A percentile compares a stretch with the other conserved stretches of the same genome.
These are phyloP conservation scores for Penicillium alfredii DNA, from an alignment of 495 filamentous ascomycete species.

Conservation along the genomic window DNA sequence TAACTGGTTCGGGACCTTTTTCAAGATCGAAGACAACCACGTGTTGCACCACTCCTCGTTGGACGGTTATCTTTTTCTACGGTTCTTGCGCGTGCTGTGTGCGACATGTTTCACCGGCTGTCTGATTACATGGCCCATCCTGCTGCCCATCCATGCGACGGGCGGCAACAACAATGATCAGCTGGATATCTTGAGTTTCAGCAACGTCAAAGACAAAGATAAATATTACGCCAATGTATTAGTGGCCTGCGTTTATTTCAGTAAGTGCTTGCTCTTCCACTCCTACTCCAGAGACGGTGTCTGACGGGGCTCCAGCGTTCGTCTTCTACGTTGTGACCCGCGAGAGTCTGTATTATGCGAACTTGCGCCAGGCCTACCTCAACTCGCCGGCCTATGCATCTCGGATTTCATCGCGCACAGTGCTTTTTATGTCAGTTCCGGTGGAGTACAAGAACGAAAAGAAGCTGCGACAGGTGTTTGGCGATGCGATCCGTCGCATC, in stretches of 20 bases:
- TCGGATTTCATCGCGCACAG: conserved; percentile 61
- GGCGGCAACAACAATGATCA: conserved; percentile 54
- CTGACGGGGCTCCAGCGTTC: conserved; percentile 40
- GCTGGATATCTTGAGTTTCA: conserved; percentile 60
- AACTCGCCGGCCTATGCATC: conserved; percentile 61
- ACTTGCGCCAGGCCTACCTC: conserved; percentile 64
- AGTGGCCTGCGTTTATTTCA: conserved; percentile 48
- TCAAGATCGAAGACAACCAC: conserved; percentile 53
- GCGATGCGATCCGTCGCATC: conserved; percentile 51
- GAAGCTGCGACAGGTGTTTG: conserved; percentile 54
- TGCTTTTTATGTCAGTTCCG: conserved; percentile 64
- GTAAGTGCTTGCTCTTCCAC: conserved; percentile 30
- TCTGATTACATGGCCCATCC: conserved; percentile 71
- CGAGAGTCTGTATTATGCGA: conserved; percentile 64
- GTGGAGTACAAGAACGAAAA: conserved; percentile 51
- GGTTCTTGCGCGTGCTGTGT: conserved; percentile 67
- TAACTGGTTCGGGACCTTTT: conserved; percentile 59
- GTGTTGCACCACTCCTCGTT: conserved; percentile 62
- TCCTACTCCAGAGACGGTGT: no score
- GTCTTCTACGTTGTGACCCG: conserved; percentile 60
- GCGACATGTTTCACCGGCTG: conserved; percentile 68
- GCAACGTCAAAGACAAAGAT: conserved; percentile 50
- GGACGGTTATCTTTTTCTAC: conserved; percentile 78
- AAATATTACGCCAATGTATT: conserved; percentile 59
- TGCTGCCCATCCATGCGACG: conserved; percentile 76